A percentile compares a stretch with the other conserved stretches of the same genome.
Conservation (phyloP, 2,329 filamentous ascomycete genomes). For the Colletotrichum siamense region DNA sequence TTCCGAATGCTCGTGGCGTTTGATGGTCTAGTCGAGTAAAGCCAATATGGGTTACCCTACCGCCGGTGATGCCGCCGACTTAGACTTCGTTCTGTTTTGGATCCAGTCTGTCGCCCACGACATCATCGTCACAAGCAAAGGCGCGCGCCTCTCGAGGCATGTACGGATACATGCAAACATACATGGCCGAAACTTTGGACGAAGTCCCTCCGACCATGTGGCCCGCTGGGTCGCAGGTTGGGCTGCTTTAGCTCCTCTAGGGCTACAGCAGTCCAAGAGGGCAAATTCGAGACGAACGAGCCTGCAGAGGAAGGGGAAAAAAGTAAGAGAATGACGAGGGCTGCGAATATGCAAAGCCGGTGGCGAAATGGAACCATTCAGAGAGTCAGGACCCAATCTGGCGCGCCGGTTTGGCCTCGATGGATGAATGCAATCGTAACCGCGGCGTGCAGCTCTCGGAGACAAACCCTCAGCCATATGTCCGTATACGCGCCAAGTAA, state of each 20-base stretch:
- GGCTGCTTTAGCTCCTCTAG: slow-evolving; percentile 20
- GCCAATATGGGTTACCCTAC: not conserved
- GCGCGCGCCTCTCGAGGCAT: slow-evolving; percentile 16
- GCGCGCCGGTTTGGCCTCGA: not conserved
- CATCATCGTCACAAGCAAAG: slow-evolving; percentile 22
- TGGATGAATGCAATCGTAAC: not conserved
- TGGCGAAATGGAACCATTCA: slow-evolving; percentile 43
- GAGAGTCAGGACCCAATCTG: slow-evolving; percentile 39
- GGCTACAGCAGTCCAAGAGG: slow-evolving; percentile 19
- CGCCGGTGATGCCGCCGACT: slow-evolving; percentile 11
- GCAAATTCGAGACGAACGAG: slow-evolving; percentile 11
- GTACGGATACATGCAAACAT: slow-evolving; percentile 4
- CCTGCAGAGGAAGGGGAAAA: not conserved
- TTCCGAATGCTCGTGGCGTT: not conserved
- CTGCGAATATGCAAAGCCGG: slow-evolving; percentile 34
- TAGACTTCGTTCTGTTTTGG: slow-evolving; percentile 7
- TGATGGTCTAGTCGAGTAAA: not conserved
- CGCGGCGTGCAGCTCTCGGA: not conserved
- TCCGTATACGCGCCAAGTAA: not conserved
- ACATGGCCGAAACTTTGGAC: slow-evolving; percentile 18
- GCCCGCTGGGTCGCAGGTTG: slow-evolving; percentile 14
- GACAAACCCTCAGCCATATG: not conserved
- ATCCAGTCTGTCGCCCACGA: not conserved
- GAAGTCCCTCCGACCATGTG: slow-evolving; percentile 15
- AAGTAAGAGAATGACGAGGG: slow-evolving; percentile 6